Evolutionary conservation across 1,284 basidiomycete genomes (phyloP).

Genomic region (Sanguinoderma infundibulare): DNA sequence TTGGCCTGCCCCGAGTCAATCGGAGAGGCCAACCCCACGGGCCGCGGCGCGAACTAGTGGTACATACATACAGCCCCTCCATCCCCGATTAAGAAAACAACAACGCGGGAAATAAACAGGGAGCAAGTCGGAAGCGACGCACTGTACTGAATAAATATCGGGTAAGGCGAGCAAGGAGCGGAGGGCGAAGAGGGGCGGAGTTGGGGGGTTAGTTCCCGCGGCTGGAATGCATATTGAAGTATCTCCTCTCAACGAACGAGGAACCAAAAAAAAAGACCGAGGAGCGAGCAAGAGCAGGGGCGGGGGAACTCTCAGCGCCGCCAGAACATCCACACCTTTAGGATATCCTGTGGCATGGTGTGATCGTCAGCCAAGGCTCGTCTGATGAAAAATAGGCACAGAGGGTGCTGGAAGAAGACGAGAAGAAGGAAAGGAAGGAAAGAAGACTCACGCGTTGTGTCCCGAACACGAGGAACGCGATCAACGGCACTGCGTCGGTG

Average conservation of each 20-base stretch:
- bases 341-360: conserved; percentile 20
- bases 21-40: background rate
- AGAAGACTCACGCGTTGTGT: conserved; percentile 24
- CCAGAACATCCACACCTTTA: conserved; percentile 28
- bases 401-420: background rate
- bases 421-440: background rate
- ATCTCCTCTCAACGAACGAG: background rate
- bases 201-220: background rate
- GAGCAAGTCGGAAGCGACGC: background rate
- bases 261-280: background rate
- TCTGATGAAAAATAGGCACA: background rate
- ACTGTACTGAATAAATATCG: background rate
- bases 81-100: background rate
- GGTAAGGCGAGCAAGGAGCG: conserved; percentile 1
- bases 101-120: background rate
- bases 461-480: conserved; percentile 27
- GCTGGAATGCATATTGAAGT: background rate
- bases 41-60: background rate
- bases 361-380: background rate
- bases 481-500: conserved; percentile 23
- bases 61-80: background rate
- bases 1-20: conserved; percentile 3
- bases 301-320: conserved; percentile 15
- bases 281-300: background rate
- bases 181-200: conserved; percentile 3